Percentiles rank a stretch among this genome's conserved stretches.
These are phyloP conservation scores for Fraxinus americana DNA, from an alignment of 257 asterid genomes.

Conservation along the genomic window DNA sequence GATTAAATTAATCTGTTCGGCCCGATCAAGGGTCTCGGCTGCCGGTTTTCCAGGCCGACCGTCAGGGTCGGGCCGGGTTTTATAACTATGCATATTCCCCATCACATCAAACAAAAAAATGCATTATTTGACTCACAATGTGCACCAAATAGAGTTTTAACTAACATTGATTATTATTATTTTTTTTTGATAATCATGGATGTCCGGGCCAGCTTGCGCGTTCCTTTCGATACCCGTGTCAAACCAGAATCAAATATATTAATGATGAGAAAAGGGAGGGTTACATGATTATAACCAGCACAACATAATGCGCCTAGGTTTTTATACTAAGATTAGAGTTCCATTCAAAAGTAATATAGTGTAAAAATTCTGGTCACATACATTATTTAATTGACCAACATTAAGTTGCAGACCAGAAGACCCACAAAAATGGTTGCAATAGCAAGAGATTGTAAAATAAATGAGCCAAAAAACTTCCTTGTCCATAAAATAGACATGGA, in stretches of 20 bases:
- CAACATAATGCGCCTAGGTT: neutral
- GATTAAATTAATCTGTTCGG: too few species aligned
- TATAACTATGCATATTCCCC: too few species aligned
- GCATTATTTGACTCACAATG: too few species aligned
- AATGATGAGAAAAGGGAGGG: neutral
- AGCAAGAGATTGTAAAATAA: neutral
- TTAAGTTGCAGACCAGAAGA: neutral
- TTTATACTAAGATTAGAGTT: neutral
- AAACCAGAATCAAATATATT: neutral
- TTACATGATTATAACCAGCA: neutral
- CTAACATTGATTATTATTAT: neutral
- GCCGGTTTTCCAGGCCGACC: too few species aligned
- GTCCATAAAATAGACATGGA: too few species aligned
- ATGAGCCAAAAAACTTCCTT: neutral
- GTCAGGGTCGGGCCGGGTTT: too few species aligned
- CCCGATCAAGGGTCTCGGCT: too few species aligned
- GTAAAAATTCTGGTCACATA: neutral
- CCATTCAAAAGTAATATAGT: constrained; percentile 3
- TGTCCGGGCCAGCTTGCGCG: too few species aligned
- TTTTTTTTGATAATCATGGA: too few species aligned
- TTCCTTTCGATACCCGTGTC: neutral
- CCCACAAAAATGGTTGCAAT: neutral
- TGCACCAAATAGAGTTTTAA: neutral
- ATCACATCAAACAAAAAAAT: too few species aligned
- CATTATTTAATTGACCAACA: neutral